Evolutionary conservation across 768 basidiomycete species (phyloP).

Genomic region (Boletus coccyginus): DNA sequence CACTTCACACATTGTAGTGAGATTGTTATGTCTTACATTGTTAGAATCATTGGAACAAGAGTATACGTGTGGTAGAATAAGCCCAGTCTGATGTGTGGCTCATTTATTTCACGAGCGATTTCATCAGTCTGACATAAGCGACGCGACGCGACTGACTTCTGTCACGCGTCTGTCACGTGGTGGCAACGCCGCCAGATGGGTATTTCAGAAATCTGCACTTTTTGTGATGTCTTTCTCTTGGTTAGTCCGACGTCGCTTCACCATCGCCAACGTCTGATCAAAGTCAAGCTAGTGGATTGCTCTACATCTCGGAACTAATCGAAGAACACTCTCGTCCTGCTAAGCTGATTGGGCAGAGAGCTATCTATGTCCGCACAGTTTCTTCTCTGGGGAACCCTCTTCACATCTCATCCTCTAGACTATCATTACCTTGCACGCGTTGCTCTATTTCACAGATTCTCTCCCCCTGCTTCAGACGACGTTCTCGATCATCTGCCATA

Average conservation of each 20-base stretch:
- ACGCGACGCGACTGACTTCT: too few relatives aligned
- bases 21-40: too few relatives aligned
- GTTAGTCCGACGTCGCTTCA: slow-evolving; percentile 41
- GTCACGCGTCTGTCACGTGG: too few relatives aligned
- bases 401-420: slow-evolving; percentile 43
- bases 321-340: slow-evolving; percentile 88
- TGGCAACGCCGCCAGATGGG: too few relatives aligned
- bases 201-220: too few relatives aligned
- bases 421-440: slow-evolving; percentile 73
- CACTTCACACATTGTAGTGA: too few relatives aligned
- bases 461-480: slow-evolving; percentile 71
- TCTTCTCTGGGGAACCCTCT: background rate
- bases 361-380: slow-evolving; percentile 74
- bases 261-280: slow-evolving; percentile 4
- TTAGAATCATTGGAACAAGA: too few relatives aligned
- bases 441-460: slow-evolving; percentile 77
- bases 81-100: too few relatives aligned
- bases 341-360: slow-evolving; percentile 77
- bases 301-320: slow-evolving; percentile 93
- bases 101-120: too few relatives aligned
- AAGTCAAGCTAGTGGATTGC: slow-evolving; percentile 77
- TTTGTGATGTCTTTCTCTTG: slow-evolving; percentile 58
- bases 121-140: too few relatives aligned
- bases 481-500: slow-evolving; percentile 82
- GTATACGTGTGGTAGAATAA: too few relatives aligned